Percentiles rank a stretch among this genome's conserved stretches.
Evolutionary conservation across 75 land plant genomes (phyloP).

Genomic region (Sequoia sempervirens): DNA sequence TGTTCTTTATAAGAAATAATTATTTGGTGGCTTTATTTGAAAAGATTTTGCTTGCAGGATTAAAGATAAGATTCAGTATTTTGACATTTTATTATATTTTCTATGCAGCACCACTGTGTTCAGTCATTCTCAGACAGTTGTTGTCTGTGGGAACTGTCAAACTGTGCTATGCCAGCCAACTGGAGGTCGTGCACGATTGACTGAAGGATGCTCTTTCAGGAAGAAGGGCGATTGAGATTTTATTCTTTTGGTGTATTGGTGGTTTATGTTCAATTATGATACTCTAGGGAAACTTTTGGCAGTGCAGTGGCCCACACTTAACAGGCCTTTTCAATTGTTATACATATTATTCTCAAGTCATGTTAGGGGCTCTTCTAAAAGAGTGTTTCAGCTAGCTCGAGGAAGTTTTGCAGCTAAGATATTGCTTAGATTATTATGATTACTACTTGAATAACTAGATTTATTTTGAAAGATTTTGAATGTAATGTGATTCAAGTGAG

Average conservation of each 20-base stretch:
- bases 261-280: neutral
- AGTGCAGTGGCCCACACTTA: neutral
- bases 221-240: conserved; percentile 34
- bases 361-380: neutral
- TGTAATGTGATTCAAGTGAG: neutral
- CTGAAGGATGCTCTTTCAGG: conserved; percentile 57
- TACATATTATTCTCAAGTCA: neutral
- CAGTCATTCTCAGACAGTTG: conserved; percentile 58
- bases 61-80: neutral
- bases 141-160: conserved; percentile 35
- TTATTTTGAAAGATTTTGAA: neutral
- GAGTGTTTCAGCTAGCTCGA: neutral
- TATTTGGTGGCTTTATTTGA: neutral
- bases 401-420: conserved; percentile 4
- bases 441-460: neutral
- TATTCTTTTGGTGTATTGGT: neutral
- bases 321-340: neutral
- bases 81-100: neutral
- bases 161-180: conserved; percentile 52
- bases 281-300: conserved; percentile 2
- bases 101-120: conserved; percentile 50
- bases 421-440: neutral
- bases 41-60: neutral
- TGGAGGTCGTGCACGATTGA: conserved; percentile 43
- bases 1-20: neutral